These are phyloP conservation scores for Moelleriella libera DNA, from an alignment of 2,329 filamentous ascomycete genomes.

Conservation along the genomic window DNA sequence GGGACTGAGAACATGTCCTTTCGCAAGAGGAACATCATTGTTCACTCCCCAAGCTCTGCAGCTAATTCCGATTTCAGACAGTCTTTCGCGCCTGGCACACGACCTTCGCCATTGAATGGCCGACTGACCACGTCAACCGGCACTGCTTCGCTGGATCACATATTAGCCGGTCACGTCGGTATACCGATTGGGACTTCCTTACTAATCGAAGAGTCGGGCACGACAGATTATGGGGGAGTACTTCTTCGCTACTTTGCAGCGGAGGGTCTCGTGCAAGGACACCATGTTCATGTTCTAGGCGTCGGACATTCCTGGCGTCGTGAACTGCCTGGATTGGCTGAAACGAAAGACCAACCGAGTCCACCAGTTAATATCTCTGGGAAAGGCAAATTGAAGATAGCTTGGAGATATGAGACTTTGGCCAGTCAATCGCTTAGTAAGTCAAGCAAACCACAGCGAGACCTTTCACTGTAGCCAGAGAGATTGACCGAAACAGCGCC, in stretches of 20 bases:
- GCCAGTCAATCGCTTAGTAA: constrained; percentile 40
- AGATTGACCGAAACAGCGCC: neutral
- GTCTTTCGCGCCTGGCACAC: constrained; percentile 35
- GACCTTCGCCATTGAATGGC: constrained; percentile 81
- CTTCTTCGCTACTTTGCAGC: constrained; percentile 82
- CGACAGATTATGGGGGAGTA: constrained; percentile 83
- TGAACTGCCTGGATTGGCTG: constrained; percentile 62
- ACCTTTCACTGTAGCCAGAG: neutral
- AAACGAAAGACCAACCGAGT: constrained; percentile 22
- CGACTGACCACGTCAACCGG: constrained; percentile 84
- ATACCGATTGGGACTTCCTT: constrained; percentile 69
- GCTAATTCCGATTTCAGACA: constrained; percentile 16
- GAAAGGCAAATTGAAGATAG: constrained; percentile 90
- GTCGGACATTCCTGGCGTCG: constrained; percentile 67
- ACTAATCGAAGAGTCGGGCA: constrained; percentile 76
- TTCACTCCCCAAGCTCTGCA: constrained; percentile 18
- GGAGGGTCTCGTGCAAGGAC: constrained; percentile 83
- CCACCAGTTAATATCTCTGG: constrained; percentile 21
- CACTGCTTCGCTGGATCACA: constrained; percentile 67
- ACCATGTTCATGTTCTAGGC: constrained; percentile 76
- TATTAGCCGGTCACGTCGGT: constrained; percentile 77
- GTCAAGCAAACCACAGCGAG: neutral
- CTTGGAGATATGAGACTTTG: constrained; percentile 87
- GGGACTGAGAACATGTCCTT: constrained; percentile 33
- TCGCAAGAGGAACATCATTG: constrained; percentile 39